A percentile compares a stretch with the other conserved stretches of the same genome.
These are phyloP conservation scores for Dactylellina sp. DNA, from an alignment of 2,329 filamentous ascomycete species.

Conservation along the genomic window DNA sequence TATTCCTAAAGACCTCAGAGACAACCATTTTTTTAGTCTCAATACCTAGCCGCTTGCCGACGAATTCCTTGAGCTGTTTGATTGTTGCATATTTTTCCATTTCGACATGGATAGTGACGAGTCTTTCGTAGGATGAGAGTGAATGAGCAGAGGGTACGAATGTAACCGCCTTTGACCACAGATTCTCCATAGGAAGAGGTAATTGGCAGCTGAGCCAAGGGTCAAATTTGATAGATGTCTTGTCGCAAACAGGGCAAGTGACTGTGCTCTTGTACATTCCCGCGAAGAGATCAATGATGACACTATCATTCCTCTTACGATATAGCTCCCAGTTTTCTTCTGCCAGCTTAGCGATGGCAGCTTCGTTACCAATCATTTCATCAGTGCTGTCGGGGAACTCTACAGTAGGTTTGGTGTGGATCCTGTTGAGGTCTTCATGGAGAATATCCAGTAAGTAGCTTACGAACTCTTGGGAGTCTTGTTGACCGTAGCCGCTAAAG, in stretches of 20 bases:
- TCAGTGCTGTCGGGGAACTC: constrained; percentile 98
- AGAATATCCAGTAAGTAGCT: constrained; percentile 93
- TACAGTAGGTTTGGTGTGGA: constrained; percentile 95
- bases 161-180: constrained; percentile 79
- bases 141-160: constrained; percentile 80
- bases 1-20: constrained; percentile 82
- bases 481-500: constrained; percentile 94
- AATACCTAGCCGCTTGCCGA: constrained; percentile 76
- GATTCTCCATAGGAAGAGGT: constrained; percentile 85
- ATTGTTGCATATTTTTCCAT: constrained; percentile 80
- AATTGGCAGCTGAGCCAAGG: constrained; percentile 95
- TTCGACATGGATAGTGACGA: constrained; percentile 78
- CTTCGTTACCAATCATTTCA: constrained; percentile 86
- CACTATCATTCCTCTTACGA: constrained; percentile 89
- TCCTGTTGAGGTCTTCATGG: constrained; percentile 93
- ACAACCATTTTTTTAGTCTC: constrained; percentile 78
- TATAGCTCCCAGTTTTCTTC: constrained; percentile 92
- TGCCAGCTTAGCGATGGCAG: constrained; percentile 84
- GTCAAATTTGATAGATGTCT: constrained; percentile 98
- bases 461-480: constrained; percentile 96
- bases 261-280: constrained; percentile 99
- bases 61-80: constrained; percentile 75
- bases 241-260: constrained; percentile 88
- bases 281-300: constrained; percentile 94
- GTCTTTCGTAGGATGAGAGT: constrained; percentile 64